These are phyloP conservation scores for Myxozyma neglecta DNA, from an alignment of 805 yeast genomes.

Conservation along the genomic window DNA sequence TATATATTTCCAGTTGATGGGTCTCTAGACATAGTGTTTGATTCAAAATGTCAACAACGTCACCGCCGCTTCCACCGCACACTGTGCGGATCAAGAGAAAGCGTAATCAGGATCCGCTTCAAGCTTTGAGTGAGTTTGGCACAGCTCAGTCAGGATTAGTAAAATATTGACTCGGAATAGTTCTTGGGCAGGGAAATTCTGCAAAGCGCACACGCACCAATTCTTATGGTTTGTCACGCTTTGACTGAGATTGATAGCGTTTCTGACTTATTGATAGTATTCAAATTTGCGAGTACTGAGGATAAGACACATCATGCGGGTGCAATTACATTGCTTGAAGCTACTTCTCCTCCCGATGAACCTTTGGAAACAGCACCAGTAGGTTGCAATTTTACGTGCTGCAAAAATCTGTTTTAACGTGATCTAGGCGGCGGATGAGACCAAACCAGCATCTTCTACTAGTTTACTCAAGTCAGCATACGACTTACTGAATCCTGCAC, in stretches of 20 bases:
- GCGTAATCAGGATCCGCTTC: conserved; percentile 83
- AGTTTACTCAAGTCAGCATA: conserved; percentile 11
- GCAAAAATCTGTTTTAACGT: no score
- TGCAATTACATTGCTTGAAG: conserved; percentile 27
- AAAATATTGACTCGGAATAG: conserved; percentile 8
- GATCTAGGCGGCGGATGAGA: no score
- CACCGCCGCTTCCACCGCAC: conserved; percentile 48
- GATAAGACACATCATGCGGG: conserved; percentile 19
- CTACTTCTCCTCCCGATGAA: conserved; percentile 1
- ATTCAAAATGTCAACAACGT: conserved; percentile 8
- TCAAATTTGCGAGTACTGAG: conserved; percentile 26
- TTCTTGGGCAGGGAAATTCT: conserved; percentile 22
- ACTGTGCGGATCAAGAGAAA: conserved; percentile 82
- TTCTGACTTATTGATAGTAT: conserved; percentile 6
- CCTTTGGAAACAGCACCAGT: background rate
- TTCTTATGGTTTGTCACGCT: conserved; percentile 18
- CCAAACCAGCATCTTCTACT: background rate
- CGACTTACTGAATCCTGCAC: conserved; percentile 19
- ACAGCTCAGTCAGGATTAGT: background rate
- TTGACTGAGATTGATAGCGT: background rate
- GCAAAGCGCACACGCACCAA: conserved; percentile 25
- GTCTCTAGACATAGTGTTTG: background rate
- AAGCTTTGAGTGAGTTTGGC: conserved; percentile 53
- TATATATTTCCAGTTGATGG: background rate
- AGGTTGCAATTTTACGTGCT: background rate